Percentiles rank a stretch among this genome's conserved stretches.
These are phyloP conservation scores for Magnaporthales sp. DNA, from an alignment of 2,329 filamentous ascomycete genomes.

Conservation along the genomic window DNA sequence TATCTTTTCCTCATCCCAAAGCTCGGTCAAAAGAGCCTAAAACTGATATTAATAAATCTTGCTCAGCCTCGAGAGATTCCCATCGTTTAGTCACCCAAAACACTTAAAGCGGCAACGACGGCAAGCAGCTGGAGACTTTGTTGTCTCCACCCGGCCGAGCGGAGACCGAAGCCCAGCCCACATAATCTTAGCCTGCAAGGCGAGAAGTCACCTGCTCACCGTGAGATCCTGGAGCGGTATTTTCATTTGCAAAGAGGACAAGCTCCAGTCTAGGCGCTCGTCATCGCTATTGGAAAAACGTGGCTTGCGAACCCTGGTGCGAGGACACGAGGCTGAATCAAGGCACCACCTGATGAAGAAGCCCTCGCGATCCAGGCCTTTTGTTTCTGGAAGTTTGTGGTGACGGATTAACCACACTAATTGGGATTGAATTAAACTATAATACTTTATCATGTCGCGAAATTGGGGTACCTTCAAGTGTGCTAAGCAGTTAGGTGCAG, in stretches of 20 bases:
- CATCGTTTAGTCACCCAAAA: background rate
- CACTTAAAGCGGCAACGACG: background rate
- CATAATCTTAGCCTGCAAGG: background rate
- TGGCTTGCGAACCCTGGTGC: background rate
- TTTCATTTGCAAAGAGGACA: background rate
- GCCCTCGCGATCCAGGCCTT: background rate
- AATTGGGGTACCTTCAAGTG: no score
- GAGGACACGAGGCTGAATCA: background rate
- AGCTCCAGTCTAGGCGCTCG: background rate
- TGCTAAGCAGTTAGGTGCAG: background rate
- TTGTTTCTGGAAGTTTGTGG: background rate
- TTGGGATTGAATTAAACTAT: no score
- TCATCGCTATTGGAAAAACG: background rate
- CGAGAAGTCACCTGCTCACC: background rate
- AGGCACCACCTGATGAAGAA: background rate
- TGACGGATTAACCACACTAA: background rate
- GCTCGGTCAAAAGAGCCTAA: background rate
- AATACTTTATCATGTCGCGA: no score
- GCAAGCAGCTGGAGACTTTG: slow-evolving; percentile 1
- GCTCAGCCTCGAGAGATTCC: background rate
- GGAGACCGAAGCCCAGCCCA: background rate
- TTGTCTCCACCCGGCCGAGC: background rate
- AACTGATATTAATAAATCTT: background rate
- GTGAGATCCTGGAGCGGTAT: background rate
- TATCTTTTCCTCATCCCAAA: background rate